Evolutionary conservation across 768 basidiomycete genomes (phyloP).

Genomic region (Myochromella boudieri): DNA sequence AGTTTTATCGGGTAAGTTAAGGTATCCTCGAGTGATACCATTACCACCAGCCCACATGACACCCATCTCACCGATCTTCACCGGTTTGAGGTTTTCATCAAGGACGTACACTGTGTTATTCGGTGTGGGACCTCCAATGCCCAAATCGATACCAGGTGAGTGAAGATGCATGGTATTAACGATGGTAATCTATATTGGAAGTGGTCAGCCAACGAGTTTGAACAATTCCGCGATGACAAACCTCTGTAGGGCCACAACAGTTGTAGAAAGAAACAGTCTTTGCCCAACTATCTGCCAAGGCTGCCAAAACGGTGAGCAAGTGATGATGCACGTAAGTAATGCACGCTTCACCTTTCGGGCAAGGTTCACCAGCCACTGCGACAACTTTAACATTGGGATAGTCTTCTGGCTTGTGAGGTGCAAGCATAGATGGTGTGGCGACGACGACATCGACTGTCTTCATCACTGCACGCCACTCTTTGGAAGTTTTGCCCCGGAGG

Average conservation of each 20-base stretch:
- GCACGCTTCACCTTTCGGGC: conserved; percentile 39
- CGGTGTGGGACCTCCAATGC: conserved; percentile 48
- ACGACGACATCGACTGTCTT: conserved; percentile 52
- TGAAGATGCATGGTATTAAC: conserved; percentile 53
- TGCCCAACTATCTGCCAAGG: conserved; percentile 44
- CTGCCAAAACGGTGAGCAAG: conserved; percentile 17
- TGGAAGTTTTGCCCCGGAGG: conserved; percentile 48
- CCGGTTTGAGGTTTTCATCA: conserved; percentile 36
- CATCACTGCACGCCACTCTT: conserved; percentile 49
- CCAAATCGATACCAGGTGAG: conserved; percentile 33
- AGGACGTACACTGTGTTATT: conserved; percentile 43
- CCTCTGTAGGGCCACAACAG: conserved; percentile 58
- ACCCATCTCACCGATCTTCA: conserved; percentile 36
- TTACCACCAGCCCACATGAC: conserved; percentile 61
- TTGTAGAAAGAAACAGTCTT: conserved; percentile 41
- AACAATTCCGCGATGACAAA: conserved; percentile 9
- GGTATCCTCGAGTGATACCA: conserved; percentile 55
- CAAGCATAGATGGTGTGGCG: conserved; percentile 51
- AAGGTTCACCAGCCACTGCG: conserved; percentile 52
- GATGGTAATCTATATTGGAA: conserved; percentile 41
- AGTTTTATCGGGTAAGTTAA: conserved; percentile 53
- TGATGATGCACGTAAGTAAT: not conserved
- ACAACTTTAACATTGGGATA: conserved; percentile 51
- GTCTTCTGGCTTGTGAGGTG: conserved; percentile 43
- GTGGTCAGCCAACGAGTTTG: not conserved